These are phyloP conservation scores for Phellinidium pouzarii DNA, from an alignment of 1,284 basidiomycete species.

Conservation along the genomic window DNA sequence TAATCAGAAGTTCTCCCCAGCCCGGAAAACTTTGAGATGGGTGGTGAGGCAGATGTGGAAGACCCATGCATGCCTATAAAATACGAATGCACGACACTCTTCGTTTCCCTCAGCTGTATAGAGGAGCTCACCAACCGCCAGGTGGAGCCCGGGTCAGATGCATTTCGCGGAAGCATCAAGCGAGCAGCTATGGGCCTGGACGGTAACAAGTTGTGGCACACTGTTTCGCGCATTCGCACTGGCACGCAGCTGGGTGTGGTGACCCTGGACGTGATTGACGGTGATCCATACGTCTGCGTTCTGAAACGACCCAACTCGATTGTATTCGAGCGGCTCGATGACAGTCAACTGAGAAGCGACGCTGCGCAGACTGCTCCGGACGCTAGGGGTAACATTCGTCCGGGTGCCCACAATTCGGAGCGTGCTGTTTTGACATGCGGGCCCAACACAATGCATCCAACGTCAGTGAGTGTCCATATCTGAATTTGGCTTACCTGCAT, in stretches of 20 bases:
- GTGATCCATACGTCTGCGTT: constrained; percentile 38
- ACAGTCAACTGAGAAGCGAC: no score
- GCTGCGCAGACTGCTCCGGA: no score
- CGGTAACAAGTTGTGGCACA: neutral
- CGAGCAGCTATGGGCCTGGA: constrained; percentile 19
- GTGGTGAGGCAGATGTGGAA: constrained; percentile 15
- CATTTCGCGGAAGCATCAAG: constrained; percentile 33
- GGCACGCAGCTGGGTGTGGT: constrained; percentile 34
- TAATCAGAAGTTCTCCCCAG: neutral
- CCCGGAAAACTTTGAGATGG: constrained; percentile 16
- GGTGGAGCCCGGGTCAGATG: constrained; percentile 33
- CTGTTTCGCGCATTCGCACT: constrained; percentile 34
- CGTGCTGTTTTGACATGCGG: constrained; percentile 7
- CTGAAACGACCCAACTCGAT: constrained; percentile 39
- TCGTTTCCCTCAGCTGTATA: constrained; percentile 41
- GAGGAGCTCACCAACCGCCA: constrained; percentile 45
- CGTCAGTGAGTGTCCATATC: constrained; percentile 17
- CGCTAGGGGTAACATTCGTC: no score
- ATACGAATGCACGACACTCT: constrained; percentile 44
- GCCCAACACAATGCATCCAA: neutral
- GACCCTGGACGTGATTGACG: constrained; percentile 40
- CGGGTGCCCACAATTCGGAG: constrained; percentile 20
- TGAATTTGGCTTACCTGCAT: constrained; percentile 27
- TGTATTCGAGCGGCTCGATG: constrained; percentile 41
- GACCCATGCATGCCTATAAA: constrained; percentile 22